Evolutionary conservation across 2,329 filamentous ascomycete genomes (phyloP).

Genomic region (Aspergillus sp.): DNA sequence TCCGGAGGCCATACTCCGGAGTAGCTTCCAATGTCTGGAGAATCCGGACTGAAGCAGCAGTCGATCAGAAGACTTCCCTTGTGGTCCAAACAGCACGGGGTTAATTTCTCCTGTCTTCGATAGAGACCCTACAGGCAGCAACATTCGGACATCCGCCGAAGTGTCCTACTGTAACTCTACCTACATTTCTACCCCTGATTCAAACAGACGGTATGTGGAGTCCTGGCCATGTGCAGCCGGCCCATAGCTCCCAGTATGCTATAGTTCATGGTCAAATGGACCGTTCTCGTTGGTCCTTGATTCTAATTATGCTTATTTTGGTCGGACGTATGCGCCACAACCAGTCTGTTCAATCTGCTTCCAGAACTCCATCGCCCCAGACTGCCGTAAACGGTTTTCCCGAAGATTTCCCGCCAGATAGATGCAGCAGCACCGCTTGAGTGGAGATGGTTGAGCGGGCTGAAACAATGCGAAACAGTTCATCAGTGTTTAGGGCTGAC

Average conservation of each 20-base stretch:
- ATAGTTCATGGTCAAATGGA: no score
- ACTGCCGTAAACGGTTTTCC: background rate
- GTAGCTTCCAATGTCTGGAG: no score
- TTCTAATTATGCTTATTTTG: no score
- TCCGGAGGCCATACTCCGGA: no score
- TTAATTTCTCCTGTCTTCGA: background rate
- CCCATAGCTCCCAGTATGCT: background rate
- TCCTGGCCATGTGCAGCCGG: background rate
- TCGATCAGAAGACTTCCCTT: no score
- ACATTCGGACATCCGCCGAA: background rate
- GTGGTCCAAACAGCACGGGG: no score
- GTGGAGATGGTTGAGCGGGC: background rate
- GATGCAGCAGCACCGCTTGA: background rate
- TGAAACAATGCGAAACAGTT: conserved; percentile 1
- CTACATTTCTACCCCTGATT: background rate
- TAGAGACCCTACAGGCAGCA: background rate
- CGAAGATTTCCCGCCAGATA: conserved; percentile 1
- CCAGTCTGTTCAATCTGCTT: background rate
- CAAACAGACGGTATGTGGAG: background rate
- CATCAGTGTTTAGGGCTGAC: background rate
- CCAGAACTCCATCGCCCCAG: background rate
- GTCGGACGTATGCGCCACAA: no score
- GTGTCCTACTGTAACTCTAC: no score
- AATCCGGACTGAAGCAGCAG: no score
- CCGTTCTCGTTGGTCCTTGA: no score